Conservation (phyloP, 345 rosid species). For the Erucastrum elatum region DNA sequence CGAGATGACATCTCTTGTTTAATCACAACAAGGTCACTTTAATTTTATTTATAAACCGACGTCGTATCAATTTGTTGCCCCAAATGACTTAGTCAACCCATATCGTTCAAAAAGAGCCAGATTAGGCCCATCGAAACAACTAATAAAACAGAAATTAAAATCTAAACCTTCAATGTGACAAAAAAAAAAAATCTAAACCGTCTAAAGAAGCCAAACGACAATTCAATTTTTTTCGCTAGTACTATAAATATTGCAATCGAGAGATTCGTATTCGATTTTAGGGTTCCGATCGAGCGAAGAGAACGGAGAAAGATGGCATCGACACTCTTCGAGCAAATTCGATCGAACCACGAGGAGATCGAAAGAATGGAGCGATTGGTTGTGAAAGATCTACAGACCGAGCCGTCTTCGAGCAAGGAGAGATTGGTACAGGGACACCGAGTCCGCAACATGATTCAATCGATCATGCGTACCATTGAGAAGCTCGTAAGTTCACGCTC, state of each 20-base stretch:
- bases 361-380: constrained; percentile 83
- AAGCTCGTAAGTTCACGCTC: constrained; percentile 54
- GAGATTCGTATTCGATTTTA: neutral
- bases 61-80: no score
- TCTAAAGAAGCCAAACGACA: no score
- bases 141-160: no score
- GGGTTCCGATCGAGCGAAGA: neutral
- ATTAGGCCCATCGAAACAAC: no score
- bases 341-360: constrained; percentile 85
- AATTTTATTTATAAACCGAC: no score
- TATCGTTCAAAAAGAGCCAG: no score
- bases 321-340: constrained; percentile 81
- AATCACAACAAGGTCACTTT: no score
- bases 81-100: no score
- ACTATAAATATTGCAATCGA: neutral
- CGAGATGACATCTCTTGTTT: no score
- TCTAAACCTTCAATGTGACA: no score
- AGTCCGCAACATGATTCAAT: constrained; percentile 76
- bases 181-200: no score
- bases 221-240: neutral
- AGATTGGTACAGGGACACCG: constrained; percentile 89
- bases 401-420: constrained; percentile 65
- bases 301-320: constrained; percentile 62
- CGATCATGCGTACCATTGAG: constrained; percentile 55
- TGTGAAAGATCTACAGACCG: constrained; percentile 85